Evolutionary conservation across 2,329 filamentous ascomycete species (phyloP).

Genomic region (Sclerotinia borealis): DNA sequence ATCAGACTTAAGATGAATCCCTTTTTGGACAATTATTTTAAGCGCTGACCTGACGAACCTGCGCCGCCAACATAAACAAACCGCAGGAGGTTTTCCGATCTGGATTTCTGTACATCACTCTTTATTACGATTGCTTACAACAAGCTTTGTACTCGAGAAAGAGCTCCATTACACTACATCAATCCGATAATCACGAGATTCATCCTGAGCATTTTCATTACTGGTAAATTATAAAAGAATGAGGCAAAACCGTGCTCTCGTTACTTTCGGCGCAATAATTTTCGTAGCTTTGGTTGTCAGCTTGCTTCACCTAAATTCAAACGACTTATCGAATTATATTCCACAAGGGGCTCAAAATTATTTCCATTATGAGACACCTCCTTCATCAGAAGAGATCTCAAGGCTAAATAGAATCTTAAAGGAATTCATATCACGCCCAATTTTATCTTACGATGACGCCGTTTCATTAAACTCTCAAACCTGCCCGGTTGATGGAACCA

Average conservation of each 20-base stretch:
- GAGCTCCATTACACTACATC: neutral
- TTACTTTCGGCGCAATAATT: neutral
- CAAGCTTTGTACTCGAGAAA: neutral
- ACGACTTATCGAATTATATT: neutral
- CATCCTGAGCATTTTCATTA: neutral
- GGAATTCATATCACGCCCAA: constrained; percentile 10
- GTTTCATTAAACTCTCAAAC: constrained; percentile 13
- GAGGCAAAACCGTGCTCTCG: neutral
- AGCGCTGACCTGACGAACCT: too few relatives aligned
- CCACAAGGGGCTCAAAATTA: constrained; percentile 3
- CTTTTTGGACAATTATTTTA: too few relatives aligned
- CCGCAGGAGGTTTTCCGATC: neutral
- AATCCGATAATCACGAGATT: neutral
- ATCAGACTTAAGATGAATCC: too few relatives aligned
- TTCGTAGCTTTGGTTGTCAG: neutral
- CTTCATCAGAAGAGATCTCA: neutral
- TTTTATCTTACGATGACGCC: constrained; percentile 16
- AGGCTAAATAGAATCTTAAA: constrained; percentile 1
- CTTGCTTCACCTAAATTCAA: neutral
- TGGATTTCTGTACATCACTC: neutral
- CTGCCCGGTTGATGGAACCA: constrained; percentile 18
- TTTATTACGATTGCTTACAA: neutral
- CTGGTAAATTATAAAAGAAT: neutral
- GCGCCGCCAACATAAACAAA: neutral
- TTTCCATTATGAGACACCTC: neutral